A percentile compares a stretch with the other conserved stretches of the same genome.
These are phyloP conservation scores for Cryphonectria parasitica DNA, from an alignment of 2,329 filamentous ascomycete genomes.

Conservation along the genomic window DNA sequence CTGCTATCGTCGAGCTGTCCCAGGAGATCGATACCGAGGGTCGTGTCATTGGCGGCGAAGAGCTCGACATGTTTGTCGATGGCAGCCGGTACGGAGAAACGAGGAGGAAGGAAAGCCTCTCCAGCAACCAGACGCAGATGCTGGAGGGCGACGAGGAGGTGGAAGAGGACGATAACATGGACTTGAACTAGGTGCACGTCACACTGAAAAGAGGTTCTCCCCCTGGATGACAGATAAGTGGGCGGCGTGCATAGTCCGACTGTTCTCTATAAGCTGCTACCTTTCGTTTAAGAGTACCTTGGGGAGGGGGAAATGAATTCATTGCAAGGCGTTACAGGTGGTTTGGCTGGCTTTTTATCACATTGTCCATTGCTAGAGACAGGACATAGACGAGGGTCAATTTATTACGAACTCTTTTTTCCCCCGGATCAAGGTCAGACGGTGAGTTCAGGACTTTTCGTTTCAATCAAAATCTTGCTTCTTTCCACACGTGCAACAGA, in stretches of 20 bases:
- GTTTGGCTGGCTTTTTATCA: slow-evolving; percentile 3
- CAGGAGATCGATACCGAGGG: slow-evolving; percentile 93
- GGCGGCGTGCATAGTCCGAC: background rate
- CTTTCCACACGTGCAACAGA: background rate
- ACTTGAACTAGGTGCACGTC: slow-evolving; percentile 47
- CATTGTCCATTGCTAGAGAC: slow-evolving; percentile 14
- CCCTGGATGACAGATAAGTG: background rate
- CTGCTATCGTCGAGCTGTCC: slow-evolving; percentile 84
- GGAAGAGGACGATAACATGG: slow-evolving; percentile 67
- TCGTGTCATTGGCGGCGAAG: slow-evolving; percentile 86
- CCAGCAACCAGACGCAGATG: slow-evolving; percentile 61
- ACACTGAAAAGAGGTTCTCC: slow-evolving; percentile 12
- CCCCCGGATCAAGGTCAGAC: too few species aligned
- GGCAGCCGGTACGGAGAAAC: slow-evolving; percentile 44
- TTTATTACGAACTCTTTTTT: background rate
- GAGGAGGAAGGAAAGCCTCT: slow-evolving; percentile 61
- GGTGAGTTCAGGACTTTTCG: background rate
- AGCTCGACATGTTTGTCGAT: slow-evolving; percentile 64
- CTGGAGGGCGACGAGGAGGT: slow-evolving; percentile 61
- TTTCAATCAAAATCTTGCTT: background rate
- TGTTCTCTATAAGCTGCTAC: background rate
- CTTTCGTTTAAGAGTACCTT: slow-evolving; percentile 1
- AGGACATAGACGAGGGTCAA: background rate
- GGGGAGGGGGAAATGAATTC: background rate
- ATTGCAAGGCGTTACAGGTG: slow-evolving; percentile 28